Evolutionary conservation across 139 green algal genomes (phyloP).

Genomic region (Edaphochlamys debaryana): DNA sequence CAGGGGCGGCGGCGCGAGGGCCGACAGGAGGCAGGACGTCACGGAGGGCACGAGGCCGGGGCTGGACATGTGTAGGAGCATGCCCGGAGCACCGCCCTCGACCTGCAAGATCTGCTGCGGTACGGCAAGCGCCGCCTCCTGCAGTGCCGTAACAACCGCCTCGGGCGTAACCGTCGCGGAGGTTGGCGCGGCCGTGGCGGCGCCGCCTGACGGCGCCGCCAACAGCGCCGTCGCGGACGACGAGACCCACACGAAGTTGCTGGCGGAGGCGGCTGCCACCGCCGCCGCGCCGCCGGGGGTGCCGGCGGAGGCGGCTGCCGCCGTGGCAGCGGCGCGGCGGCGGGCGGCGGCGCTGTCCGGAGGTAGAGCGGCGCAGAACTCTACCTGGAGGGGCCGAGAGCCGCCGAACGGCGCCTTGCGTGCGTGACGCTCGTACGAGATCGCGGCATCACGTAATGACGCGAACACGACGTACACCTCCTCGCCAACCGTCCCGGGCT

Average conservation of each 20-base stretch:
- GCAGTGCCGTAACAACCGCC: slow-evolving; percentile 10
- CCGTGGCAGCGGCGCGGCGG: slow-evolving; percentile 6
- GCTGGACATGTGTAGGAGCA: slow-evolving; percentile 47
- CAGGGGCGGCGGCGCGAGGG: neutral
- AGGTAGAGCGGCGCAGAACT: slow-evolving; percentile 42
- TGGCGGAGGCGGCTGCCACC: neutral
- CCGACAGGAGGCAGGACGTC: neutral
- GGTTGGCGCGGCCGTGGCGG: neutral
- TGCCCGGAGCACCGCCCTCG: slow-evolving; percentile 35
- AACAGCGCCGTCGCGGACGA: neutral
- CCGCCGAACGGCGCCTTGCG: slow-evolving; percentile 45
- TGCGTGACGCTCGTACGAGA: slow-evolving; percentile 37
- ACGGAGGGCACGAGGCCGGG: slow-evolving; percentile 24
- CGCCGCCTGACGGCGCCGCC: neutral
- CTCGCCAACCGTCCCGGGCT: neutral
- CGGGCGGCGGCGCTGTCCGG: slow-evolving; percentile 5
- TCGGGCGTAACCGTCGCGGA: neutral
- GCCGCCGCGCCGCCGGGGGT: neutral
- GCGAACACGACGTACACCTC: slow-evolving; percentile 50
- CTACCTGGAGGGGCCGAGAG: neutral
- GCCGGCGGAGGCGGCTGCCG: neutral
- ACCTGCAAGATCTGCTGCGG: slow-evolving; percentile 28
- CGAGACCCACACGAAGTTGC: slow-evolving; percentile 41
- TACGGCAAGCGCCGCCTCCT: slow-evolving; percentile 2
- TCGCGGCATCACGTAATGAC: slow-evolving; percentile 41